Conservation (phyloP, 2,329 filamentous ascomycete species). For the Microthyrium microscopicum region DNA sequence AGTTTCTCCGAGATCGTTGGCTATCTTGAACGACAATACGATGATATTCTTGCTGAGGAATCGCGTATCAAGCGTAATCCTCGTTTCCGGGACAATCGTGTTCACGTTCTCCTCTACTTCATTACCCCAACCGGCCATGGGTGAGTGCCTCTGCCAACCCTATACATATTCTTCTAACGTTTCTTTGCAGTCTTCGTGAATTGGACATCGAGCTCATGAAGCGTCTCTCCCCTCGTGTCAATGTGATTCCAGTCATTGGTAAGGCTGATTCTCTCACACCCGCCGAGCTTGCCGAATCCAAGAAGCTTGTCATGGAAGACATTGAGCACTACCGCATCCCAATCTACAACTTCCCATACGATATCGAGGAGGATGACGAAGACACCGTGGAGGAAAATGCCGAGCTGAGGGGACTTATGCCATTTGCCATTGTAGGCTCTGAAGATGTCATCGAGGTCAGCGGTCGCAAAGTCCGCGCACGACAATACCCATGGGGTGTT, state of each 20-base stretch:
- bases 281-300: slow-evolving; percentile 90
- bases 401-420: slow-evolving; percentile 92
- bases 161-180: background rate
- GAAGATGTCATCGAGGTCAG: slow-evolving; percentile 92
- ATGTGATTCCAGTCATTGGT: slow-evolving; percentile 97
- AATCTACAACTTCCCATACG: slow-evolving; percentile 99
- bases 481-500: slow-evolving; percentile 97
- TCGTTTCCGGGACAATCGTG: slow-evolving; percentile 96
- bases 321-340: slow-evolving; percentile 99
- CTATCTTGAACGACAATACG: slow-evolving; percentile 97
- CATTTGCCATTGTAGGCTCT: slow-evolving; percentile 95
- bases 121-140: slow-evolving; percentile 96
- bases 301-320: slow-evolving; percentile 99
- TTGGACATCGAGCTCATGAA: slow-evolving; percentile 99
- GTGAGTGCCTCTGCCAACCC: slow-evolving; percentile 30
- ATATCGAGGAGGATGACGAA: slow-evolving; percentile 98
- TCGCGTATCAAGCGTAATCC: slow-evolving; percentile 99
- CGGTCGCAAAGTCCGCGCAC: slow-evolving; percentile 77
- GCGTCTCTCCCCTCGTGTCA: slow-evolving; percentile 92
- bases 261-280: slow-evolving; percentile 96
- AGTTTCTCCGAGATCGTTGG: slow-evolving; percentile 97
- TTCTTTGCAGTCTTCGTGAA: slow-evolving; percentile 64
- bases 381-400: slow-evolving; percentile 99
- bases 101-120: slow-evolving; percentile 97
- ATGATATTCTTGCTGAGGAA: slow-evolving; percentile 97